Evolutionary conservation across 73 alveolate species (phyloP), one percentile per base, ranked within the genome.

Genomic region (Tetrahymena borealis): DNA sequence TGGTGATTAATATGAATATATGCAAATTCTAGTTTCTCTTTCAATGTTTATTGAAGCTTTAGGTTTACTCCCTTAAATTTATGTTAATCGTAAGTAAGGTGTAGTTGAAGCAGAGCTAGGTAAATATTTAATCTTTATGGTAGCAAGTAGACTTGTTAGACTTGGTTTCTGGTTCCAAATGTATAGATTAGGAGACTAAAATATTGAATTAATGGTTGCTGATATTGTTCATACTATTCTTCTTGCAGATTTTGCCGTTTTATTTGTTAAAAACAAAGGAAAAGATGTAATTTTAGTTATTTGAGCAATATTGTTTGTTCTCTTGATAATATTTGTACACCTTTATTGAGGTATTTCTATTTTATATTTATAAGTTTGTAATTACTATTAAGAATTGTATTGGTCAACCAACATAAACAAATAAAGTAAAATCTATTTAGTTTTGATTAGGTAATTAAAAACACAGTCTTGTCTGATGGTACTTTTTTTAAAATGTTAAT

Each of bases 11-110:
- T 40, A 93, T 32, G 95, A 93, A 33, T 39, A 85, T 92, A 32
- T 93, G 3, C 28, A 93, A 41, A 93, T 93, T 90, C 79, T 93
- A 32, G 93, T 93, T 0, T 93, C 95, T n/a, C 36, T 93, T 90
- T 79, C 93, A 37, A 85, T 93, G 93, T 93, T 93, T 40, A 93
- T 93, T 39, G 93, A 85, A 42, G 95, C 95, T 15, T 79, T 91
- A 79, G 95, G 91, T 42, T 85, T 93, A 13, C 40, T 93, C 13
- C 95, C 95, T 38, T 90, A 92, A 92, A 79, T 92, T 32, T 92
- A 92, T 79, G 78, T 79, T 38, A 39, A 92, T 39, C 90, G 78
- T 18, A 85, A 85, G 78, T 33, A 79, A 13, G 93, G 93, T 9
- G 32, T 78, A 11, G 78, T 93, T 38, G 95, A 93, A 40, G 77